Evolutionary conservation across 2,329 filamentous ascomycete genomes (phyloP).

Genomic region (Cordyceps tenuipes): DNA sequence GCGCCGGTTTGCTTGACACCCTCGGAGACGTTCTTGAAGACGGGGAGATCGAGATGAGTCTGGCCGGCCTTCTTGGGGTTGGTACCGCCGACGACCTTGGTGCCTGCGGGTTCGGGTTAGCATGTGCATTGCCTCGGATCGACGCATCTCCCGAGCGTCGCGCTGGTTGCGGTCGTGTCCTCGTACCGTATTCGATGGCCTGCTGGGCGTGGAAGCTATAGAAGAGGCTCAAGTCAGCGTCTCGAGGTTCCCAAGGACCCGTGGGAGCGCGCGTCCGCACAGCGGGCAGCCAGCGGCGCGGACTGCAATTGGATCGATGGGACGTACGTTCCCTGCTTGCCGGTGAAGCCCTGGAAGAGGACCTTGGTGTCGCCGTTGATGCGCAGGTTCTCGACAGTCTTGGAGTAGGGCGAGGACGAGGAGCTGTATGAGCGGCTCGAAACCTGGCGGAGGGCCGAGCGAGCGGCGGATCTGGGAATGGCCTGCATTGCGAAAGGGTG

Average conservation of each 20-base stretch:
- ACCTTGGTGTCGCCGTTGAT: constrained; percentile 93
- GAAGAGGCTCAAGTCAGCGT: neutral
- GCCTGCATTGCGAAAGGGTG: constrained; percentile 64
- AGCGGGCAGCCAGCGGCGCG: neutral
- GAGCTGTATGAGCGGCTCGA: constrained; percentile 68
- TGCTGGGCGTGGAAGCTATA: constrained; percentile 90
- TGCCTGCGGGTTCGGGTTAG: constrained; percentile 48
- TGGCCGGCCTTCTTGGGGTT: constrained; percentile 97
- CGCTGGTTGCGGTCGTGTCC: neutral
- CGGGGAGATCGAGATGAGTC: constrained; percentile 82
- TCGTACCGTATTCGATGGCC: constrained; percentile 93
- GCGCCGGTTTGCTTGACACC: constrained; percentile 87
- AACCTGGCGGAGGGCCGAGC: constrained; percentile 56
- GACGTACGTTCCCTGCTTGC: constrained; percentile 87
- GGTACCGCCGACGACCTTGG: constrained; percentile 94
- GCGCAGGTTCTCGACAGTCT: constrained; percentile 77
- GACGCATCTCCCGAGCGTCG: neutral
- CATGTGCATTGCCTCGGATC: neutral
- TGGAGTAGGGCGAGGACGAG: constrained; percentile 57
- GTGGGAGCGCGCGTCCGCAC: neutral
- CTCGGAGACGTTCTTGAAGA: constrained; percentile 84
- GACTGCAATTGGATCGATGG: neutral
- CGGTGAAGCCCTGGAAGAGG: constrained; percentile 94
- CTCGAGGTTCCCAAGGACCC: neutral
- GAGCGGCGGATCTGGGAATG: constrained; percentile 60